Conservation (phyloP, 139 green algal species). For the Coccomyxa sp. region DNA sequence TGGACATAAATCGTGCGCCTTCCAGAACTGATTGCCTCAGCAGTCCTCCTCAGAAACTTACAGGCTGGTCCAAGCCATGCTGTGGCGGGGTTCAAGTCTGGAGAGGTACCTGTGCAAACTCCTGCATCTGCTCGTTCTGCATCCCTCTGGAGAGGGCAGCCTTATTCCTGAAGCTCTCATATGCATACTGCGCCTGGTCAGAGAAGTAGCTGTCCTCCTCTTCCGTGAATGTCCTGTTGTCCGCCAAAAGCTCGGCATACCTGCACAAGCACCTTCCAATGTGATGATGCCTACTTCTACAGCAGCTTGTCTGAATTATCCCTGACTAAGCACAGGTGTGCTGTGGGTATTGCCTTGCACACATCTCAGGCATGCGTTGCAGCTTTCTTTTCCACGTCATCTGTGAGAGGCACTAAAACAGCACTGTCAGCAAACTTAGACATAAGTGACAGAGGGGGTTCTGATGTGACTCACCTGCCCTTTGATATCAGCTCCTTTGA, state of each 20-base stretch:
- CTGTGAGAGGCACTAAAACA: neutral
- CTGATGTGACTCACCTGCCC: constrained; percentile 36
- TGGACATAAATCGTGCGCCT: neutral
- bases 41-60: neutral
- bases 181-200: constrained; percentile 66
- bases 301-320: neutral
- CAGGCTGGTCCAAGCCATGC: neutral
- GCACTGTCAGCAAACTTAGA: neutral
- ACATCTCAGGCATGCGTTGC: neutral
- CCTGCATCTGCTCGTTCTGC: constrained; percentile 53
- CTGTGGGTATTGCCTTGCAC: neutral
- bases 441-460: neutral
- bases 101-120: constrained; percentile 21
- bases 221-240: constrained; percentile 72
- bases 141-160: constrained; percentile 53
- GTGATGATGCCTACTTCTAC: neutral
- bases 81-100: neutral
- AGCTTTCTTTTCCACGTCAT: neutral
- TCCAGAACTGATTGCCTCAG: neutral
- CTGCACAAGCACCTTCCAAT: constrained; percentile 25
- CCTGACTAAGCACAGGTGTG: neutral
- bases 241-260: constrained; percentile 76
- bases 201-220: constrained; percentile 83
- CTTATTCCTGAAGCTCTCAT: constrained; percentile 86
- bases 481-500: constrained; percentile 74